Conservation (phyloP, 805 yeast genomes). For the Zygosaccharomyces rouxii region DNA sequence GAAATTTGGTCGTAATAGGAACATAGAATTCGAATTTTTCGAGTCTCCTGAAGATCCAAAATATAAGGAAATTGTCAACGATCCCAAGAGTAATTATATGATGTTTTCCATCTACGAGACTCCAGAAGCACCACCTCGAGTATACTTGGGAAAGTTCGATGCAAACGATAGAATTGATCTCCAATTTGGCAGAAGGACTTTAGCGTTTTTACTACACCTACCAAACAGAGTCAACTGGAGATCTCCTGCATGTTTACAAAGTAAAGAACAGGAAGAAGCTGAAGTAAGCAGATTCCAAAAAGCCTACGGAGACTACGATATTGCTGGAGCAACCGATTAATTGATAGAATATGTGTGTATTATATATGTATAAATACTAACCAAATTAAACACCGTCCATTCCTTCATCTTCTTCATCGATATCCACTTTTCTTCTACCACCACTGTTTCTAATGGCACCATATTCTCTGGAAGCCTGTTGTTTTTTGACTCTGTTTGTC, state of each 20-base stretch:
- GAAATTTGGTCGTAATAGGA: constrained; percentile 41
- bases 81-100: constrained; percentile 31
- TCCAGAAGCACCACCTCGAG: constrained; percentile 26
- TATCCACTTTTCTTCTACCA: constrained; percentile 63
- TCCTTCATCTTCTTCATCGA: constrained; percentile 42
- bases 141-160: constrained; percentile 33
- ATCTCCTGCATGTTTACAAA: constrained; percentile 53
- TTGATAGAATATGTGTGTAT: background rate
- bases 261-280: constrained; percentile 52
- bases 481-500: constrained; percentile 80
- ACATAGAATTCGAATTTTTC: constrained; percentile 41
- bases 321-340: constrained; percentile 22
- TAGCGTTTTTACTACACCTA: constrained; percentile 57
- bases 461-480: constrained; percentile 70
- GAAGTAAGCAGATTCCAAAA: constrained; percentile 64
- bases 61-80: constrained; percentile 29
- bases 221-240: constrained; percentile 74
- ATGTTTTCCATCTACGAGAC: constrained; percentile 37
- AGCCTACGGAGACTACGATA: constrained; percentile 51
- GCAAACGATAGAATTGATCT: constrained; percentile 51
- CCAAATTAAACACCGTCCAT: constrained; percentile 19
- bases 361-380: background rate
- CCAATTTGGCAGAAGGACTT: constrained; percentile 78
- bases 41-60: constrained; percentile 23
- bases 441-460: constrained; percentile 68